phyloP scores from a whole-genome alignment of 306 rosid species.

The Senna tora region DNA sequence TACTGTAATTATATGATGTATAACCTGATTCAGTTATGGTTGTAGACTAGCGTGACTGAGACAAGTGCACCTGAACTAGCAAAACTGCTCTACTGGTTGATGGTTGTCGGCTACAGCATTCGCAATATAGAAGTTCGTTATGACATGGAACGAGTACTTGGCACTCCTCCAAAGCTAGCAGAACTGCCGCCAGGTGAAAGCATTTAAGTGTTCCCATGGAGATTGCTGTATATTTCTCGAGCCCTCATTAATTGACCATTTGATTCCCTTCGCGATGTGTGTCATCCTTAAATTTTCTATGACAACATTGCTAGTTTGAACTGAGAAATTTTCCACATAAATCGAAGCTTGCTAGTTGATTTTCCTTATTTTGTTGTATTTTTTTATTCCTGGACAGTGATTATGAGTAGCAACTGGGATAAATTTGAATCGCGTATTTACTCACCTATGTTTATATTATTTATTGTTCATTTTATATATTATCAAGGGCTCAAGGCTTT shows the following conservation, averaged over 20 bases:
- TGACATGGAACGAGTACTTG: slow-evolving; percentile 97
- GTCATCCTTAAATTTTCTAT: neutral
- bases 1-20: neutral
- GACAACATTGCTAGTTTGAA: neutral
- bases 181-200: slow-evolving; percentile 95
- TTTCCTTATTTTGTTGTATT: no score
- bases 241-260: slow-evolving; percentile 27
- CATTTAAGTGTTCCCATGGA: slow-evolving; percentile 38
- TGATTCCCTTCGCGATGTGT: neutral
- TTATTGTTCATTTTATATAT: no score
- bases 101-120: slow-evolving; percentile 95
- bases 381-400: neutral
- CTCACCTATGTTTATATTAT: neutral
- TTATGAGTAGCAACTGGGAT: neutral
- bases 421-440: no score
- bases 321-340: neutral
- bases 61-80: slow-evolving; percentile 85
- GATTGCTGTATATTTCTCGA: slow-evolving; percentile 37
- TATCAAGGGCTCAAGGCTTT: no score
- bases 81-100: slow-evolving; percentile 88
- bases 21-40: slow-evolving; percentile 30
- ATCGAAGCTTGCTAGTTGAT: neutral
- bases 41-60: slow-evolving; percentile 75
- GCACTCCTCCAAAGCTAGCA: slow-evolving; percentile 76
- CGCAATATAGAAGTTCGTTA: slow-evolving; percentile 95